Percentiles rank a stretch among this genome's conserved stretches.
phyloP scores from a whole-genome alignment of 805 yeast genomes.

The Blastobotrys chiropterorum region DNA sequence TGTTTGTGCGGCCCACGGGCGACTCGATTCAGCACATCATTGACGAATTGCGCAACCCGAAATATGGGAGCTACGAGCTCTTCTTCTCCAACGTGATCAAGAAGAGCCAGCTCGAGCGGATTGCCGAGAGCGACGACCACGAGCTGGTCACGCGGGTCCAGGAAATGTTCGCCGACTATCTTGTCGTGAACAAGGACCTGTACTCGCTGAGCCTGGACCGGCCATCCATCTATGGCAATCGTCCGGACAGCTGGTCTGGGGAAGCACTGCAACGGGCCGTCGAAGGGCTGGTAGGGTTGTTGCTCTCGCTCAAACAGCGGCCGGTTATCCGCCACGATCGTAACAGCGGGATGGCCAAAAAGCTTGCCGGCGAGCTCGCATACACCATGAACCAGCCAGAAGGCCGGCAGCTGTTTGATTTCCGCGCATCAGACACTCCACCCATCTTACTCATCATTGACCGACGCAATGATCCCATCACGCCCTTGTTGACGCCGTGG shows the following conservation, averaged over 20 bases:
- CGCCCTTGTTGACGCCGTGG: constrained; percentile 94
- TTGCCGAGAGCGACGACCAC: constrained; percentile 86
- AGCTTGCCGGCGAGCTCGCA: constrained; percentile 61
- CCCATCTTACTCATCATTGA: constrained; percentile 75
- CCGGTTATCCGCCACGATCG: constrained; percentile 77
- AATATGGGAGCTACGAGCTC: constrained; percentile 69
- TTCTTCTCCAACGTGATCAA: constrained; percentile 69
- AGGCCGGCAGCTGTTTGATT: constrained; percentile 53
- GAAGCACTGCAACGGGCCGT: constrained; percentile 38
- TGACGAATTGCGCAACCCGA: constrained; percentile 70
- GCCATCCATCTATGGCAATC: constrained; percentile 30
- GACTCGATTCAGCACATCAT: constrained; percentile 55
- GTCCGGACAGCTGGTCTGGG: constrained; percentile 42
- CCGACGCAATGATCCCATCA: constrained; percentile 83
- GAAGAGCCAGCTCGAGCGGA: constrained; percentile 72
- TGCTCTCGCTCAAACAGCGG: constrained; percentile 66
- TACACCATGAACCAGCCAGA: constrained; percentile 31
- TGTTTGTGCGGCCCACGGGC: constrained; percentile 67
- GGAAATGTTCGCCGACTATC: constrained; percentile 81
- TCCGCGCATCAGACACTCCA: constrained; percentile 54
- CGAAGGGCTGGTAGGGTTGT: constrained; percentile 46
- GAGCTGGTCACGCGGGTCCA: constrained; percentile 72
- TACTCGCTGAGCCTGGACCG: constrained; percentile 47
- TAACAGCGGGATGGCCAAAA: constrained; percentile 56
- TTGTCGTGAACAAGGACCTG: constrained; percentile 63